A percentile compares a stretch with the other conserved stretches of the same genome.
Conservation (phyloP, 2,329 filamentous ascomycete genomes). For the Colletotrichum graminicola region DNA sequence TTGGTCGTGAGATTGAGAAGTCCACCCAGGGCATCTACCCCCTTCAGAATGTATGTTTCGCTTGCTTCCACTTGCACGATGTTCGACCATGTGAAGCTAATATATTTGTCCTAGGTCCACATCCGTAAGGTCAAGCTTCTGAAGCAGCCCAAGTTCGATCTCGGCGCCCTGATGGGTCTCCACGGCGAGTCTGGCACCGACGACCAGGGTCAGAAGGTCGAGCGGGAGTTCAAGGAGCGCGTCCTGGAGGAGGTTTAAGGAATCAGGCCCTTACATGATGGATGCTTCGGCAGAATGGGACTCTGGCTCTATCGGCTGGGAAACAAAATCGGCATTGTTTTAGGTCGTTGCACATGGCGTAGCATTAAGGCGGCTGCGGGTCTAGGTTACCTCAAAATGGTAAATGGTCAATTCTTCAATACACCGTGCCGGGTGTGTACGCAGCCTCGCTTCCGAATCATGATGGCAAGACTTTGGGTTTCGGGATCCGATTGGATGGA, state of each 20-base stretch:
- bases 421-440: constrained; percentile 33
- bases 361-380: constrained; percentile 58
- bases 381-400: constrained; percentile 53
- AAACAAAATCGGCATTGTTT: constrained; percentile 52
- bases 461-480: constrained; percentile 38
- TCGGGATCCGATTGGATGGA: constrained; percentile 30
- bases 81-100: constrained; percentile 48
- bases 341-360: constrained; percentile 60
- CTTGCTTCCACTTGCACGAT: no score
- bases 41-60: constrained; percentile 87
- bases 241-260: constrained; percentile 94
- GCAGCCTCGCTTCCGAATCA: constrained; percentile 39
- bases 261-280: constrained; percentile 55
- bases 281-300: constrained; percentile 54
- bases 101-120: constrained; percentile 79
- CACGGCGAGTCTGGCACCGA: constrained; percentile 98
- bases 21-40: constrained; percentile 99
- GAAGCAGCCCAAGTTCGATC: constrained; percentile 98
- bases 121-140: constrained; percentile 99
- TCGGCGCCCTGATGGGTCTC: constrained; percentile 93
- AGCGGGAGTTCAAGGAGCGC: constrained; percentile 99
- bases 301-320: constrained; percentile 41
- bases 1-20: constrained; percentile 99
- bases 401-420: constrained; percentile 43
- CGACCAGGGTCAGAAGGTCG: constrained; percentile 97